A percentile compares a stretch with the other conserved stretches of the same genome.
These are phyloP conservation scores for Epipyxis sp. DNA, from an alignment of 108 stramenopile species.

Conservation along the genomic window DNA sequence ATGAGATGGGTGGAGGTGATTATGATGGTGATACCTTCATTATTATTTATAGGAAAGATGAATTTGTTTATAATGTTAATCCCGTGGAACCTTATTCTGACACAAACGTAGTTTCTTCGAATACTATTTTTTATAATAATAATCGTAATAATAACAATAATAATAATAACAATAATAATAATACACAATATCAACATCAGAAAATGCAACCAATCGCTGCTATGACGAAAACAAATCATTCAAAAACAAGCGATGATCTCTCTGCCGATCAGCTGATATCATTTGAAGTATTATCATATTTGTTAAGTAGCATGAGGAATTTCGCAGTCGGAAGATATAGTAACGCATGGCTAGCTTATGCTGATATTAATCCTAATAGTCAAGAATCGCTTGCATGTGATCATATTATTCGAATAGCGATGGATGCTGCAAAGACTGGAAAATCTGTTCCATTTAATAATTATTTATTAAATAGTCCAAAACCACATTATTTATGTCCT, in stretches of 20 bases:
- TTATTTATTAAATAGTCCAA: neutral
- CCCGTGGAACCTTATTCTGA: neutral
- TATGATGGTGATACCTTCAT: conserved; percentile 21
- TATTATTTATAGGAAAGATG: neutral
- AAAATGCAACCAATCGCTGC: neutral
- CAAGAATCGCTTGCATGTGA: neutral
- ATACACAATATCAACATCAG: too few relatives aligned
- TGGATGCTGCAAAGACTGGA: conserved; percentile 4
- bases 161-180: neutral
- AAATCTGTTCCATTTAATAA: neutral
- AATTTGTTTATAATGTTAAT: neutral
- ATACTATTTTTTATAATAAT: neutral
- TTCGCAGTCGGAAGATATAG: neutral
- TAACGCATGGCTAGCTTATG: neutral
- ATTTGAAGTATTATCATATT: neutral
- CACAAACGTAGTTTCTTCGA: neutral
- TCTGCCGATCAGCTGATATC: neutral
- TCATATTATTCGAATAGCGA: neutral
- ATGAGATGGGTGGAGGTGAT: conserved; percentile 27
- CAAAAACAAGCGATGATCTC: neutral
- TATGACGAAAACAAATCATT: neutral
- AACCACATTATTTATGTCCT: neutral
- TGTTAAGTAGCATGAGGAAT: neutral
- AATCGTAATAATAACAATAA: too few relatives aligned
- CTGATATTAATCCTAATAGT: neutral